Conservation (phyloP, 371 early-diverging fungal species). For the Fennellomyces sp. region DNA sequence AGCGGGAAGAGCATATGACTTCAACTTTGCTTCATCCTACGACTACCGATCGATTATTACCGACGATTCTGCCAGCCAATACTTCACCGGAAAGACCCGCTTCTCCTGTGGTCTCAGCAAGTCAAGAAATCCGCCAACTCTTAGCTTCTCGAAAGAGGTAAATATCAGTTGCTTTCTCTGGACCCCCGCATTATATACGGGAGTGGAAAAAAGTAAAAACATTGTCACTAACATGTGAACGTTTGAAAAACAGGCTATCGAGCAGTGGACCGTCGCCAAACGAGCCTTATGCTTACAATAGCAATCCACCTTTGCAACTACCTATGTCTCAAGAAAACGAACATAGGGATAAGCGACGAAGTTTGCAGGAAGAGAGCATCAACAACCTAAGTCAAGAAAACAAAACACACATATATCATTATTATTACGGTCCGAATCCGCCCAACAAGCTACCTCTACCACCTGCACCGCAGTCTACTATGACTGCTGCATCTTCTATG, state of each 20-base stretch:
- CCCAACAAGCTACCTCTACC: not conserved
- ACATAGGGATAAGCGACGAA: not conserved
- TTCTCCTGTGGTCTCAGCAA: not conserved
- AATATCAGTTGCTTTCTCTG: not conserved
- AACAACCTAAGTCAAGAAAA: not conserved
- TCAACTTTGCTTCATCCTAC: not conserved
- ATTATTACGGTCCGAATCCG: not conserved
- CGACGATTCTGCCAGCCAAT: not conserved
- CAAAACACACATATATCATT: not conserved
- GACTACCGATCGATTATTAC: not conserved
- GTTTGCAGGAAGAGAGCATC: not conserved
- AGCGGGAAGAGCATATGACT: not conserved
- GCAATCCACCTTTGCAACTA: not conserved
- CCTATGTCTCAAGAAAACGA: not conserved
- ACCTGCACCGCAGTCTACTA: not conserved
- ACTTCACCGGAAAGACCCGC: not conserved
- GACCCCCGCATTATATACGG: not conserved
- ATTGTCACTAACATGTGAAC: not conserved
- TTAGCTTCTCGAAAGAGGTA: not conserved
- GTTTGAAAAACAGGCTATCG: not conserved
- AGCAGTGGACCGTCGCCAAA: not conserved
- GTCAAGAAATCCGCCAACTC: conserved; percentile 1
- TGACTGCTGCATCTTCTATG: not conserved
- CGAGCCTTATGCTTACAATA: not conserved
- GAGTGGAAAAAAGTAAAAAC: not conserved